Base-by-base conservation (phyloP, 352 stramenopile genomes). In the Blastocystis hominis region DNA sequence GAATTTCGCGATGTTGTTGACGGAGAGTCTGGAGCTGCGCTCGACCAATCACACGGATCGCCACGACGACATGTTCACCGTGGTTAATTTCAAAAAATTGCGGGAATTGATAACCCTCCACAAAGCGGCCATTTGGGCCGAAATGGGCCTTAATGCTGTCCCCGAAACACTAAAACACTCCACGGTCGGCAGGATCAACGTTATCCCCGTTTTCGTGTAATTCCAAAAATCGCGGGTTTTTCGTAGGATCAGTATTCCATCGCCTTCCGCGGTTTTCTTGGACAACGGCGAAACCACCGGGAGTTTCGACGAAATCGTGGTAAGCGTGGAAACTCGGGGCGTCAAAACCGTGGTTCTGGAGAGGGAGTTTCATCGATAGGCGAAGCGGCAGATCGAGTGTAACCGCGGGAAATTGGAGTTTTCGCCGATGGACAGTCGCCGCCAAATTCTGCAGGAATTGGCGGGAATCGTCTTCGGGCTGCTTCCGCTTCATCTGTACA, bases 361-460 rank as follows among this genome's bases (percentile, higher is more conserved):
- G 24, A 15, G 53, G 70, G 46, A 7, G 30, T 38, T 15, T 84
- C 3, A 66, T 34, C 20, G 17, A n/a, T 50, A 84, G 72, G 56
- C 15, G 5, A 38, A 15, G 5, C 38, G 20, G 20, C 36, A 66
- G 55, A 44, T 54, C n/a, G 72, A 84, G 50, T 84, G 72, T 24
- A 66, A 66, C 55, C 72, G 72, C 2, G 46, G 68, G 47, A 84
- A 84, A 46, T 13, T 84, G n/a, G 44, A 64, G 55, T 84, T 84
- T 68, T 30, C 20, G 9, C 72, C 72, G 7, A 34, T 20, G 13
- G 72, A 84, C 55, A 69, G 72, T 68, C 72, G 72, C 20, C 72
- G 72, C 9, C 13, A 10, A 34, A 68, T 53, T 36, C 34, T 84
- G 30, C 72, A 84, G 44, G 47, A 66, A 34, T 10, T 84, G 40